Percentiles rank a stretch among this genome's conserved stretches.
phyloP scores from a whole-genome alignment of 768 basidiomycete genomes.

The Lactarius evosmus region DNA sequence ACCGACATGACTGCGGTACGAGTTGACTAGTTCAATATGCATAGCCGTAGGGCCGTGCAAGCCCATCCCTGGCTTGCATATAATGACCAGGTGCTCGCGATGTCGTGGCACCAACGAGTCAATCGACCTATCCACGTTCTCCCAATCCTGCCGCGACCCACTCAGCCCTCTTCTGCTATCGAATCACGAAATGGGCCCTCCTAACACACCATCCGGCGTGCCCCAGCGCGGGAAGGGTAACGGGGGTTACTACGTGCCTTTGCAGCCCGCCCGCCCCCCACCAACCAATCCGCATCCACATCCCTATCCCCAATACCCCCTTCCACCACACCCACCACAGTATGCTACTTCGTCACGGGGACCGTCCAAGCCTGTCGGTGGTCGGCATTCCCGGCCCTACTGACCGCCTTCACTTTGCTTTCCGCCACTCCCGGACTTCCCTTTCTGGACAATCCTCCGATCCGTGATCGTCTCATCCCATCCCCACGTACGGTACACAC shows the following conservation, averaged over 20 bases:
- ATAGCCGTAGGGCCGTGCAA: background rate
- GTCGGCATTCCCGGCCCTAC: conserved; percentile 2
- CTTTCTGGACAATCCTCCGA: background rate
- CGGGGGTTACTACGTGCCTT: conserved; percentile 8
- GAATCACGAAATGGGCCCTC: conserved; percentile 12
- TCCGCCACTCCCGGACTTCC: background rate
- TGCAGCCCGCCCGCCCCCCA: background rate
- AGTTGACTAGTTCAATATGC: background rate
- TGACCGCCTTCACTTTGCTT: background rate
- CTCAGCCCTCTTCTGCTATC: background rate
- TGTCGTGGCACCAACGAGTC: background rate
- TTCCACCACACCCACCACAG: background rate
- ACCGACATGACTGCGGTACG: background rate
- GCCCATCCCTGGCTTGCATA: background rate
- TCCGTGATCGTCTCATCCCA: background rate
- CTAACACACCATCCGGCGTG: conserved; percentile 16
- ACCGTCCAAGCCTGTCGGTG: background rate
- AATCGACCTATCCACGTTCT: background rate
- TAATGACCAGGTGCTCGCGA: background rate
- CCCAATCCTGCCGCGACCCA: too few relatives aligned
- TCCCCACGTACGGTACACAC: too few relatives aligned
- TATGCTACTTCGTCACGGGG: background rate
- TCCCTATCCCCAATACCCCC: background rate
- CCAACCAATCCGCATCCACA: background rate
- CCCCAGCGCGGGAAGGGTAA: conserved; percentile 6